A percentile compares a stretch with the other conserved stretches of the same genome.
phyloP scores from a whole-genome alignment of 108 stramenopile species.

The Skeletonema menzelii region DNA sequence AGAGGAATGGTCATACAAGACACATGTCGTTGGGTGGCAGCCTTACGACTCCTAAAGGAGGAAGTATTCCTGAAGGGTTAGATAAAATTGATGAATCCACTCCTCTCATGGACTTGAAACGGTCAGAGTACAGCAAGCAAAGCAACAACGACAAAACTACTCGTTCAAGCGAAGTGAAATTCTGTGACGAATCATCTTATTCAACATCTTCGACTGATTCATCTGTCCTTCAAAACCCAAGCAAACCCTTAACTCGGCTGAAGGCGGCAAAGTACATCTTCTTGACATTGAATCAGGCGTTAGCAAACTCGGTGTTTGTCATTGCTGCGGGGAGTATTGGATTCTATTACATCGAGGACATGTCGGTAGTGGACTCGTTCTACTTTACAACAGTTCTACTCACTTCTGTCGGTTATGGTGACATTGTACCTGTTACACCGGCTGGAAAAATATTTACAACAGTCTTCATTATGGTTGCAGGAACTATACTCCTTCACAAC shows the following conservation, averaged over 20 bases:
- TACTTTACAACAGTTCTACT: constrained; percentile 78
- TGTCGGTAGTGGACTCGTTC: constrained; percentile 52
- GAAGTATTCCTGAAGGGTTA: neutral
- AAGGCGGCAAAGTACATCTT: constrained; percentile 84
- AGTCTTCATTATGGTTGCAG: constrained; percentile 64
- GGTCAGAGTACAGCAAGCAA: neutral
- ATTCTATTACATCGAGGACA: constrained; percentile 82
- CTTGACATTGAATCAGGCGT: constrained; percentile 74
- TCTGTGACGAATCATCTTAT: constrained; percentile 37
- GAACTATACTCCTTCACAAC: constrained; percentile 82
- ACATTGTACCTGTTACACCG: constrained; percentile 79
- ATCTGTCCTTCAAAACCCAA: constrained; percentile 24
- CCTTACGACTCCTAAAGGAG: neutral
- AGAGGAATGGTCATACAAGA: constrained; percentile 38
- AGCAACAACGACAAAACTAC: neutral
- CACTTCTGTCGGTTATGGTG: constrained; percentile 82
- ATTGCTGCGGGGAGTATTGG: constrained; percentile 81
- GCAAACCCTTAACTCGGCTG: constrained; percentile 34
- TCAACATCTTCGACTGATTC: constrained; percentile 32
- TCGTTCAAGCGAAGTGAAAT: neutral
- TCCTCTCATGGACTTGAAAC: constrained; percentile 11
- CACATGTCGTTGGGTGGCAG: constrained; percentile 44
- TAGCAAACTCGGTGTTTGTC: constrained; percentile 78
- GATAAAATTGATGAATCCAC: constrained; percentile 34
- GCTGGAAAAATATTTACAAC: constrained; percentile 46